Percentiles rank a stretch among this genome's conserved stretches.
Evolutionary conservation across 192 early-diverging fungal genomes (phyloP).

Genomic region (Rhizophagus prolifer): DNA sequence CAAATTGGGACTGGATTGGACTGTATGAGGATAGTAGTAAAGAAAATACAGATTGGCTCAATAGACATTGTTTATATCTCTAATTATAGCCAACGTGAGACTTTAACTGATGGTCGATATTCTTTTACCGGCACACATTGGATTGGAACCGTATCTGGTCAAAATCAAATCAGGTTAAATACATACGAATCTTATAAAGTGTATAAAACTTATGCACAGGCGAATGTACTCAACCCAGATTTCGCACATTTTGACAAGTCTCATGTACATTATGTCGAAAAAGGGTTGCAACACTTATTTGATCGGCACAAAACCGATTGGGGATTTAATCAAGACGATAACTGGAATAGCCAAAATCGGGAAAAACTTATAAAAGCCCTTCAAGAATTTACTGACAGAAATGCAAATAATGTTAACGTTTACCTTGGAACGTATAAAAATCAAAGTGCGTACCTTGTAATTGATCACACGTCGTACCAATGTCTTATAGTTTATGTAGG

Average conservation of each 20-base stretch:
- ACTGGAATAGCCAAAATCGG: slow-evolving; percentile 5
- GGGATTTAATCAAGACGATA: background rate
- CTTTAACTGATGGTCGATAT: slow-evolving; percentile 15
- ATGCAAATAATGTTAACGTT: slow-evolving; percentile 3
- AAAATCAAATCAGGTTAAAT: slow-evolving; percentile 20
- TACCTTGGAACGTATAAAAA: background rate
- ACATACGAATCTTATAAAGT: slow-evolving; percentile 2
- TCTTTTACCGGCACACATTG: background rate
- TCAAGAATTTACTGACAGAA: slow-evolving; percentile 9
- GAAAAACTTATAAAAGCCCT: background rate
- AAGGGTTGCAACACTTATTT: slow-evolving; percentile 13
- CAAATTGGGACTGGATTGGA: slow-evolving; percentile 8
- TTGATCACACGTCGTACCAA: background rate
- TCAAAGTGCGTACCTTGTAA: slow-evolving; percentile 1
- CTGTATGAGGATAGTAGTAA: background rate
- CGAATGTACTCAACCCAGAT: background rate
- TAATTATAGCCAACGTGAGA: background rate
- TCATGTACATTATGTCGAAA: slow-evolving; percentile 4
- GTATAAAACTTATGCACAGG: slow-evolving; percentile 17
- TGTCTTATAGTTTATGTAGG: slow-evolving; percentile 23
- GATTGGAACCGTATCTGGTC: slow-evolving; percentile 21
- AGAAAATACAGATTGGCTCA: slow-evolving; percentile 17
- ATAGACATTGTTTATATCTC: slow-evolving; percentile 13
- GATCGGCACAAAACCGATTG: background rate
- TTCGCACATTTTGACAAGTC: slow-evolving; percentile 9